phyloP scores from a whole-genome alignment of 2,329 filamentous ascomycete species.

The Sarocladium strictum region DNA sequence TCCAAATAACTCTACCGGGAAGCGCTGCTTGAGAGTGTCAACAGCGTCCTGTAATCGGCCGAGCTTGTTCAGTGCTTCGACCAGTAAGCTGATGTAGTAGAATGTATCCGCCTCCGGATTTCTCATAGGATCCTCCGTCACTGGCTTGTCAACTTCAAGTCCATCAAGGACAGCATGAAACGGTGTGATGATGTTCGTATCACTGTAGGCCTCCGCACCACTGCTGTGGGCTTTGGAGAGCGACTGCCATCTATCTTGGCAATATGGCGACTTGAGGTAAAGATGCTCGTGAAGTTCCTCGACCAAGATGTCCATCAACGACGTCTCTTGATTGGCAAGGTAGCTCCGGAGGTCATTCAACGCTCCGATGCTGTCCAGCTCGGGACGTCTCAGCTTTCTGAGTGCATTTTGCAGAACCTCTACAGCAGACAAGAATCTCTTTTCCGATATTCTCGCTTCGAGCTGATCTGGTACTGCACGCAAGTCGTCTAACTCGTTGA shows the following conservation, averaged over 20 bases:
- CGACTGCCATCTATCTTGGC: conserved; percentile 89
- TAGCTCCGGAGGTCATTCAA: conserved; percentile 81
- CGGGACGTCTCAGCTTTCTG: conserved; percentile 75
- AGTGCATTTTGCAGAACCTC: conserved; percentile 86
- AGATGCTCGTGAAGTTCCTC: conserved; percentile 96
- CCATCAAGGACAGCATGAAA: conserved; percentile 56
- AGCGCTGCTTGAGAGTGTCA: conserved; percentile 82
- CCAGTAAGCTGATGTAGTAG: conserved; percentile 79
- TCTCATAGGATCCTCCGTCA: conserved; percentile 82
- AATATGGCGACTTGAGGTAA: conserved; percentile 96
- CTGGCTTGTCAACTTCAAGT: conserved; percentile 52
- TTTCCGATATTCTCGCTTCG: conserved; percentile 92
- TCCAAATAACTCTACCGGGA: conserved; percentile 88
- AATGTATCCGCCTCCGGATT: conserved; percentile 97
- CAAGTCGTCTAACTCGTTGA: conserved; percentile 81
- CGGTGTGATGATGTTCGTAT: conserved; percentile 39
- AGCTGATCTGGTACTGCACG: conserved; percentile 86
- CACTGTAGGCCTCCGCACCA: conserved; percentile 41
- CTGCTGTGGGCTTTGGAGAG: conserved; percentile 62
- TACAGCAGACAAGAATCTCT: conserved; percentile 87
- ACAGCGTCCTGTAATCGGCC: conserved; percentile 80
- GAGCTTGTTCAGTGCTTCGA: conserved; percentile 87
- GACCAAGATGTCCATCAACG: conserved; percentile 89
- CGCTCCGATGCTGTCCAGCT: conserved; percentile 86
- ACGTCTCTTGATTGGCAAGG: conserved; percentile 85